phyloP scores from a whole-genome alignment of 164 flowering plant genomes.

The Paratinospora sagittata region DNA sequence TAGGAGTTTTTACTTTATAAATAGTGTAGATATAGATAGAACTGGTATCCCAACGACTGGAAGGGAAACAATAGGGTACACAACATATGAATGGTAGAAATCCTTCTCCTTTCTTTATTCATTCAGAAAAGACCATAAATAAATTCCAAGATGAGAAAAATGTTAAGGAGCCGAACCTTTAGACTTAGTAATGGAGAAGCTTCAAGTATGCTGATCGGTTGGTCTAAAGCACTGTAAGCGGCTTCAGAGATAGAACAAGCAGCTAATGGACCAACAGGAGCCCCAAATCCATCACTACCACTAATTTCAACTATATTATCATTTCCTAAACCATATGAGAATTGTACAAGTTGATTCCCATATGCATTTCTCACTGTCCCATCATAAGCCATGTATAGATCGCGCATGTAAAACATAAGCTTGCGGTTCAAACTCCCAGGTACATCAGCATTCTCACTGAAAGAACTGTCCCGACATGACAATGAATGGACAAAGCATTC shows the following conservation, averaged over 20 bases:
- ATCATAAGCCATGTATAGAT: slow-evolving; percentile 64
- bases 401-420: slow-evolving; percentile 88
- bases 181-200: slow-evolving; percentile 66
- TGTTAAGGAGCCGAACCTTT: slow-evolving; percentile 44
- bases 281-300: slow-evolving; percentile 33
- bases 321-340: slow-evolving; percentile 36
- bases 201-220: slow-evolving; percentile 62
- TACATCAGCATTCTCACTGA: slow-evolving; percentile 83
- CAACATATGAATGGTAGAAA: too few species aligned
- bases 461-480: slow-evolving; percentile 65
- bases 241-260: slow-evolving; percentile 92
- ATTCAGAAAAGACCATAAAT: neutral
- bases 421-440: slow-evolving; percentile 74
- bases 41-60: too few species aligned
- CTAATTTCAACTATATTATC: slow-evolving; percentile 9
- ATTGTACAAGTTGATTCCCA: slow-evolving; percentile 81
- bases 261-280: slow-evolving; percentile 83
- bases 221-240: slow-evolving; percentile 91
- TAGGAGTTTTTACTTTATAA: too few species aligned
- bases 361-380: slow-evolving; percentile 84
- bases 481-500: slow-evolving; percentile 81
- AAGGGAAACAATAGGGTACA: too few species aligned
- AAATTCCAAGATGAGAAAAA: neutral
- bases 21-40: too few species aligned
- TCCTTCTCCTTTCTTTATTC: too few species aligned